Base-by-base conservation (phyloP, 495 filamentous ascomycete genomes). In the Penicillium angulare region DNA sequence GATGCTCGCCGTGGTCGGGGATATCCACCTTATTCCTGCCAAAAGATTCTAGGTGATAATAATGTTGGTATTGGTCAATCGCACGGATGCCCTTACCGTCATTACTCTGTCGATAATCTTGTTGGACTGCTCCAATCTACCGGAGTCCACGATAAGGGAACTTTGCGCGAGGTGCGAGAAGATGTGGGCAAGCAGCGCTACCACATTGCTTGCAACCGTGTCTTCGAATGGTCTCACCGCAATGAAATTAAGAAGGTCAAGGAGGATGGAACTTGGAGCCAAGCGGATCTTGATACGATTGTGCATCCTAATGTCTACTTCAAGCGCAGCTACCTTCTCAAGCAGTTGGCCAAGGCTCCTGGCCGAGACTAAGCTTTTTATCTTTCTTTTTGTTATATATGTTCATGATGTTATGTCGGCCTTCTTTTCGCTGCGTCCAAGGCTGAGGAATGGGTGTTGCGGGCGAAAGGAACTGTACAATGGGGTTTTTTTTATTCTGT, bases 241-340 rank as follows among this genome's bases (percentile, higher is more conserved):
- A 76, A 70, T n/a, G 89, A 97, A 64, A 82, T 99, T 49, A 90
- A 89, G 71, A 85, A 83, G 61, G 92, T 90, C 46, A 93, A 89
- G 71, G 92, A 97, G 27, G 79, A 84, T 29, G 83, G 84, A 7
- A 73, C 83, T 26, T 91, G 89, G 89, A 80, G 81, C 23, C 77
- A 84, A n/a, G 77, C 81, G 5, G 87, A 95, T 61, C 76, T 95
- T 27, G 93, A 97, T 71, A 97, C 91, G 2, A 97, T 99, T 57
- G 86, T 95, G 16, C 95, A 99, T 67, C 95, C 95, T 8, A 99
- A 99, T 67, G 90, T 90, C 47, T 99, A 97, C 68, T 97, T 97
- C 69, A 92, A 93, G 77, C 80, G 92, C 53, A 92, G 89, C 62
- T 97, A 88, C 67, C 57, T 95, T 57, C 68, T 97, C 39, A 96